Evolutionary conservation across 179 eudicot genomes (phyloP).

Genomic region (Heliamphora pulchella): DNA sequence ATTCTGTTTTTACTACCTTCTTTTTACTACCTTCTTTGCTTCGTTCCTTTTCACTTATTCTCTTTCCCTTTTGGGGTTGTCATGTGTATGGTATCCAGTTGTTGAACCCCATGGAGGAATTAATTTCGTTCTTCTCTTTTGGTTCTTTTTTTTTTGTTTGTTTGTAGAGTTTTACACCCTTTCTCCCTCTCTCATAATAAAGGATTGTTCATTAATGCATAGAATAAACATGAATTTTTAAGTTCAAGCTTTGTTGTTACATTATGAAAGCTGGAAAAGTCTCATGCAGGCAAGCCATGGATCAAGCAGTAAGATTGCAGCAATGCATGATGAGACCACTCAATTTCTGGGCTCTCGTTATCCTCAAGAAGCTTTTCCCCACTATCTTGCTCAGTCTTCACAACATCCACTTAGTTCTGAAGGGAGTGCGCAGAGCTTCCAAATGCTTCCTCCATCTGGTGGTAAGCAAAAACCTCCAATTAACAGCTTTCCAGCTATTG

Average conservation of each 20-base stretch:
- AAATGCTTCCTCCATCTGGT: constrained; percentile 27
- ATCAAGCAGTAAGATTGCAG: constrained; percentile 26
- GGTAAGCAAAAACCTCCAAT: constrained; percentile 33
- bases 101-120: constrained; percentile 5
- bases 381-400: constrained; percentile 26
- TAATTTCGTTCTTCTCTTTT: not conserved
- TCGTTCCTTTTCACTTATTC: not conserved
- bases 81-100: not conserved
- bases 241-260: not conserved
- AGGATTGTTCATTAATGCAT: not conserved
- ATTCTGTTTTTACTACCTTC: not conserved
- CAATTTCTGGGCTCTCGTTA: constrained; percentile 28
- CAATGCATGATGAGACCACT: constrained; percentile 25
- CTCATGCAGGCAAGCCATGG: constrained; percentile 49
- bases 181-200: not conserved
- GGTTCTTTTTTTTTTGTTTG: not conserved
- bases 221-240: not conserved
- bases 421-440: constrained; percentile 32
- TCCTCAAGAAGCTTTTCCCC: constrained; percentile 42
- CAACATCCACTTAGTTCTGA: constrained; percentile 24
- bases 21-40: not conserved
- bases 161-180: not conserved
- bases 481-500: constrained; percentile 25
- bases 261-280: constrained; percentile 9
- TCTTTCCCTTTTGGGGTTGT: not conserved